Conservation (phyloP, 345 rosid species). For the Arabidopsis suecica region DNA sequence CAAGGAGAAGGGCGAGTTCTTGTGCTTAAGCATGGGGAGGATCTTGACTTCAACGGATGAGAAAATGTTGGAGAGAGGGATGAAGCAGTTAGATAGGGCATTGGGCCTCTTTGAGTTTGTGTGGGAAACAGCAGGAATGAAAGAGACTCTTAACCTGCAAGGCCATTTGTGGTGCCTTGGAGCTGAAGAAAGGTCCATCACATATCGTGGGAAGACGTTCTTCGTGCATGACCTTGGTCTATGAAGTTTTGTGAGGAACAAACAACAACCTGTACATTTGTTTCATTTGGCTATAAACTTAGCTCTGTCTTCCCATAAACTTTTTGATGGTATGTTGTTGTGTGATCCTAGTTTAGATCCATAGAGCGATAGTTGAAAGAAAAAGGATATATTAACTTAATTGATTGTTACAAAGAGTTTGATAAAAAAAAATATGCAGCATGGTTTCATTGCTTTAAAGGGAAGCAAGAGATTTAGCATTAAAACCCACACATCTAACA, state of each 20-base stretch:
- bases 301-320: neutral
- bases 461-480: conserved; percentile 36
- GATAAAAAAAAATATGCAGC: conserved; percentile 27
- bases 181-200: conserved; percentile 51
- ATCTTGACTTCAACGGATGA: conserved; percentile 67
- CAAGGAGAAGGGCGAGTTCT: conserved; percentile 43
- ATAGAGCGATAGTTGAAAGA: conserved; percentile 8
- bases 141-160: conserved; percentile 60
- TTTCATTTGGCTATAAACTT: neutral
- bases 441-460: conserved; percentile 33
- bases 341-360: neutral
- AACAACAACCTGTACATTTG: conserved; percentile 2
- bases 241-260: conserved; percentile 41
- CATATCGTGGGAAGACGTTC: conserved; percentile 58
- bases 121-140: conserved; percentile 78
- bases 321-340: neutral
- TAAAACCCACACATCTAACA: conserved; percentile 37
- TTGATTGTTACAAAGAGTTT: conserved; percentile 38
- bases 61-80: conserved; percentile 60
- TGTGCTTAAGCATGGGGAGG: conserved; percentile 64
- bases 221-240: conserved; percentile 64
- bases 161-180: conserved; percentile 79
- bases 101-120: conserved; percentile 66
- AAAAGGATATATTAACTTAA: conserved; percentile 27
- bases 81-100: conserved; percentile 73